phyloP scores from a whole-genome alignment of 371 early-diverging fungal genomes.

The Quaeritorhiza haematococci region DNA sequence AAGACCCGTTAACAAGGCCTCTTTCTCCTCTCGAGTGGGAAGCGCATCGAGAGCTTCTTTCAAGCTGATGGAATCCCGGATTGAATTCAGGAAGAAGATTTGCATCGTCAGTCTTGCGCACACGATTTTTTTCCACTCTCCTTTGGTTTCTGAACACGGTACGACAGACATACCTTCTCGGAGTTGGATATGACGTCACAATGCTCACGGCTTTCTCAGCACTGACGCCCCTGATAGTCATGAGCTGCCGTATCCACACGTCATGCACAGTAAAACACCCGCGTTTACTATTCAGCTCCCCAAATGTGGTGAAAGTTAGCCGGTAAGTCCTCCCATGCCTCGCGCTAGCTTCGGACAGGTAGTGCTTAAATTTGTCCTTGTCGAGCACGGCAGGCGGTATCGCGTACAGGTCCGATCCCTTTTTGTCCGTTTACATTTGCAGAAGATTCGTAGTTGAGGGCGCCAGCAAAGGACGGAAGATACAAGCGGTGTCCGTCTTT shows the following conservation, averaged over 20 bases:
- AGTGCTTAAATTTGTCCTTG: conserved; percentile 2
- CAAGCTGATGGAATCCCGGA: too few relatives aligned
- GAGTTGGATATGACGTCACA: conserved; percentile 65
- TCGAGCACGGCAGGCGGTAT: conserved; percentile 24
- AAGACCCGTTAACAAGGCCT: conserved; percentile 10
- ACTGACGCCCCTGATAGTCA: conserved; percentile 75
- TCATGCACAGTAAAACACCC: conserved; percentile 61
- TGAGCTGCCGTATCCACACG: conserved; percentile 71
- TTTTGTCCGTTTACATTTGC: too few relatives aligned
- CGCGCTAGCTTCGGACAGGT: conserved; percentile 3
- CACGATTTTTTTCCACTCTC: too few relatives aligned
- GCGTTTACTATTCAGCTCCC: conserved; percentile 64
- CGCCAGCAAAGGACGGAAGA: too few relatives aligned
- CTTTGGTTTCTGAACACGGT: too few relatives aligned
- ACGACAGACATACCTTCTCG: too few relatives aligned
- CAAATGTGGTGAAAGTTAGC: conserved; percentile 57
- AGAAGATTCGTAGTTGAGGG: too few relatives aligned
- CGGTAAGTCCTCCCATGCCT: conserved; percentile 23
- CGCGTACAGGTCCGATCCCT: conserved; percentile 31
- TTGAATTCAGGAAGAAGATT: too few relatives aligned
- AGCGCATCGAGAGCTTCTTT: too few relatives aligned
- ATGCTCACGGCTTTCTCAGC: conserved; percentile 75
- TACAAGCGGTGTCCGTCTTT: too few relatives aligned
- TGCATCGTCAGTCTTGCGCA: too few relatives aligned
- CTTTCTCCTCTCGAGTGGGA: conserved; percentile 18